phyloP scores from a whole-genome alignment of 768 basidiomycete species.

The Russula sp. region DNA sequence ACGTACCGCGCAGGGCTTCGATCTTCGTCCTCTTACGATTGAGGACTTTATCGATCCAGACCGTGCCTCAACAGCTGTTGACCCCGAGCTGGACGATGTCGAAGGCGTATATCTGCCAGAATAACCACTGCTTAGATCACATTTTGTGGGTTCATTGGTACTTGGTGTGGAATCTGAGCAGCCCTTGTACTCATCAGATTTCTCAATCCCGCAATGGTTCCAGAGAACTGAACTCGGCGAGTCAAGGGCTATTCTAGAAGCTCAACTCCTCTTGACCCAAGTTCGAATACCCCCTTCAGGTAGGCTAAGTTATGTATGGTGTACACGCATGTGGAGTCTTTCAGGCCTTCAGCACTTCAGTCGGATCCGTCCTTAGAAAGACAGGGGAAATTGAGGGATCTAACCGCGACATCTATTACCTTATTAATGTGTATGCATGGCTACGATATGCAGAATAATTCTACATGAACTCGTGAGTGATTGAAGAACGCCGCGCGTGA shows the following conservation, averaged over 20 bases:
- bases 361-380: not conserved
- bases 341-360: too few relatives aligned
- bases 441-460: not conserved
- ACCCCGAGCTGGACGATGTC: not conserved
- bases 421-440: not conserved
- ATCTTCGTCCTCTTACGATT: conserved; percentile 66
- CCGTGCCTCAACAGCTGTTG: conserved; percentile 24
- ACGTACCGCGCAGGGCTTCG: conserved; percentile 59
- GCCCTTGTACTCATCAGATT: not conserved
- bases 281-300: not conserved
- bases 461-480: not conserved
- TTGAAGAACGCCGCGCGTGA: too few relatives aligned
- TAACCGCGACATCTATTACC: not conserved
- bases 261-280: not conserved
- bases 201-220: not conserved
- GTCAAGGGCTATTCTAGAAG: not conserved
- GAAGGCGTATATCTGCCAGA: not conserved
- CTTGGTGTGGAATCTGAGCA: not conserved
- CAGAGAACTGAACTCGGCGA: not conserved
- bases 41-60: conserved; percentile 62
- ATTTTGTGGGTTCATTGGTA: conserved; percentile 2
- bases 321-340: not conserved
- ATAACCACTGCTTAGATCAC: conserved; percentile 9
- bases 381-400: not conserved
- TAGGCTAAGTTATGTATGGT: not conserved